phyloP scores from a whole-genome alignment of 2,329 filamentous ascomycete genomes.

The Cordyceps sp. region DNA sequence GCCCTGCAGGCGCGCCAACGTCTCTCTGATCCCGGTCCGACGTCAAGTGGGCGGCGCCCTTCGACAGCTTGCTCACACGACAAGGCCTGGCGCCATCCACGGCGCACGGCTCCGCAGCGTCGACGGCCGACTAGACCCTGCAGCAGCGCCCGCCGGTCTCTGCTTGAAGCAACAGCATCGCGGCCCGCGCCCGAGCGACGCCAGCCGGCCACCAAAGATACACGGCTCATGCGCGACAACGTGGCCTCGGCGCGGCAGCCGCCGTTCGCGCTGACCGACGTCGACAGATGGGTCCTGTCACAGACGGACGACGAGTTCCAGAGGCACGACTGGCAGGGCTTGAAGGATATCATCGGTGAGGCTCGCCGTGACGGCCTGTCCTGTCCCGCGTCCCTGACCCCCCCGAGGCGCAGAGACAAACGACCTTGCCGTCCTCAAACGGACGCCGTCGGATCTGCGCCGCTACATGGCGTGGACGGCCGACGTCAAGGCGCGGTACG shows the following conservation, averaged over 20 bases:
- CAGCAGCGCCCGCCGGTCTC: too few species aligned
- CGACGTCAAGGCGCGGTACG: slow-evolving; percentile 54
- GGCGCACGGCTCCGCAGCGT: too few species aligned
- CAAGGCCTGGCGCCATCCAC: too few species aligned
- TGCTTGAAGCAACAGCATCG: too few species aligned
- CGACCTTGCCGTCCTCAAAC: slow-evolving; percentile 57
- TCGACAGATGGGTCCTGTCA: slow-evolving; percentile 40
- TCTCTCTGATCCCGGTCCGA: too few species aligned
- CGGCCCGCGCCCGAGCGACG: too few species aligned
- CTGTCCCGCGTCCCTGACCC: background rate
- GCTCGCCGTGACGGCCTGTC: background rate
- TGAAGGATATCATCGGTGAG: slow-evolving; percentile 50
- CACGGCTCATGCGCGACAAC: slow-evolving; percentile 27
- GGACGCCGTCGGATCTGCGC: slow-evolving; percentile 64
- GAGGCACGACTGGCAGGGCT: slow-evolving; percentile 56
- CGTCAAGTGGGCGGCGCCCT: too few species aligned
- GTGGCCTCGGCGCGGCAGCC: slow-evolving; percentile 16
- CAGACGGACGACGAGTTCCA: slow-evolving; percentile 55
- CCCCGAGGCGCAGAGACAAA: slow-evolving; percentile 27
- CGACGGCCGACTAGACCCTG: too few species aligned
- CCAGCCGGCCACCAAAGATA: too few species aligned
- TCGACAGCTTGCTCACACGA: too few species aligned
- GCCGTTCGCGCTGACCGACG: slow-evolving; percentile 42
- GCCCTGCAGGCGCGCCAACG: too few species aligned
- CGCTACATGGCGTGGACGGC: slow-evolving; percentile 66